Evolutionary conservation across 1,284 basidiomycete genomes (phyloP), one percentile per base, ranked within the genome.

Genomic region (Coniferiporia weirii): DNA sequence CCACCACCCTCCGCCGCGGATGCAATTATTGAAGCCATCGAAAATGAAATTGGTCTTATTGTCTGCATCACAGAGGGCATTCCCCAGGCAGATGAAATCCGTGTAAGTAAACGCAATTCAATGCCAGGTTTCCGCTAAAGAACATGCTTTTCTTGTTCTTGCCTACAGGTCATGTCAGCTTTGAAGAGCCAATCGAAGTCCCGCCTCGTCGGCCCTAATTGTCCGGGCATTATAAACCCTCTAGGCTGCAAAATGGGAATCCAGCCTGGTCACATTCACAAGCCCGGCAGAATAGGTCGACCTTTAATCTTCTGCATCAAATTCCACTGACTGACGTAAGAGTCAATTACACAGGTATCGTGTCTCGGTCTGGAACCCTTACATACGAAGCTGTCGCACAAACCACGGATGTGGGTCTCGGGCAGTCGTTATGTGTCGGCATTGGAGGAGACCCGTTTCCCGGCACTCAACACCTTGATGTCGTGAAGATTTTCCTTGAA

Each of bases 381-480:
- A 95, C 93, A 6, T 95, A 96, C 70, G 93, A 96, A 76, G 91
- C 93, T 61, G 92, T 95, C 65, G 86, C 87, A 50, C 93, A 98
- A 76, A 99, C 97, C 52, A 99, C 97, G 34, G 84, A 87, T 65
- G 95, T 92, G 62, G 97, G 97, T 58, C 87, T 99, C 61, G 97
- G 97, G 49, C 97, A 99, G 75, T 94, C 95, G 12, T 80, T 99
- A 60, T 97, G 94, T 68, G 87, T 99, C 67, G 97, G 97, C 61
- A 98, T 99, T 70, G 97, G 97, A 61, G 97, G 97, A 66, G 97
- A 99, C 75, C 97, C 97, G 19, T 99, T 98, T 92, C 95, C 95
- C 20, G 95, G 95, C 61, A 98, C 94, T 46, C 92, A 92, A 73
- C 96, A 95, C 74, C 74, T 98, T 64, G 97, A 99, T 74, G 93